phyloP scores from a whole-genome alignment of 1,139 yeast species.

The Dujonia santamariae region DNA sequence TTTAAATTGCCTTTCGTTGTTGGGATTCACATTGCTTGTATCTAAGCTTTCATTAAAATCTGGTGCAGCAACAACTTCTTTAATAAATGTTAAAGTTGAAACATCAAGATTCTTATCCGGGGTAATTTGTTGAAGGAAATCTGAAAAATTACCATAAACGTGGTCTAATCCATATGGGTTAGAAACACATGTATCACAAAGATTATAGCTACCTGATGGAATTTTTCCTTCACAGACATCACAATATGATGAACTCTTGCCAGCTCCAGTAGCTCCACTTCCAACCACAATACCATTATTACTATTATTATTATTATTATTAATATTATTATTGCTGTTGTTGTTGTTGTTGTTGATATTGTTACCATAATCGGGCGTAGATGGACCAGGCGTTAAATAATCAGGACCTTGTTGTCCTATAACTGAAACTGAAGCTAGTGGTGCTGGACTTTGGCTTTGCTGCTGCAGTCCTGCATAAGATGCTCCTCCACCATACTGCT shows the following conservation, averaged over 20 bases:
- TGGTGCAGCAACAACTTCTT: slow-evolving; percentile 29
- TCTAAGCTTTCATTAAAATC: slow-evolving; percentile 30
- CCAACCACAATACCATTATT: neutral
- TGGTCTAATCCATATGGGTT: slow-evolving; percentile 33
- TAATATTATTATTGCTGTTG: slow-evolving; percentile 1
- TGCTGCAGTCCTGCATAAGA: too few species aligned
- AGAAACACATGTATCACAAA: slow-evolving; percentile 26
- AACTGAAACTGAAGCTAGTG: neutral
- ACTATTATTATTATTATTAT: neutral
- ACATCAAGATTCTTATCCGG: slow-evolving; percentile 6
- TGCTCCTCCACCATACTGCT: too few species aligned
- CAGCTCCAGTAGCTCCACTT: neutral
- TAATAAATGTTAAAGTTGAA: slow-evolving; percentile 27
- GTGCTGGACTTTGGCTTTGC: slow-evolving; percentile 7
- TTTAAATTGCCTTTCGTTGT: slow-evolving; percentile 35
- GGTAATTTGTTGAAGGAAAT: slow-evolving; percentile 27
- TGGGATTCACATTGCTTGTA: slow-evolving; percentile 19
- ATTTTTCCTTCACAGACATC: slow-evolving; percentile 25
- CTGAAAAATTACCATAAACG: slow-evolving; percentile 37
- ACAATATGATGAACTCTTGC: slow-evolving; percentile 19
- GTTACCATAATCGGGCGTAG: slow-evolving; percentile 1
- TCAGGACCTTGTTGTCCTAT: too few species aligned
- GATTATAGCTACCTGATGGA: slow-evolving; percentile 23
- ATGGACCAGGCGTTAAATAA: neutral
- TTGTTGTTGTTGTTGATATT: neutral